These are phyloP conservation scores for Populus ilicifolia DNA, from an alignment of 345 rosid genomes.

Conservation along the genomic window DNA sequence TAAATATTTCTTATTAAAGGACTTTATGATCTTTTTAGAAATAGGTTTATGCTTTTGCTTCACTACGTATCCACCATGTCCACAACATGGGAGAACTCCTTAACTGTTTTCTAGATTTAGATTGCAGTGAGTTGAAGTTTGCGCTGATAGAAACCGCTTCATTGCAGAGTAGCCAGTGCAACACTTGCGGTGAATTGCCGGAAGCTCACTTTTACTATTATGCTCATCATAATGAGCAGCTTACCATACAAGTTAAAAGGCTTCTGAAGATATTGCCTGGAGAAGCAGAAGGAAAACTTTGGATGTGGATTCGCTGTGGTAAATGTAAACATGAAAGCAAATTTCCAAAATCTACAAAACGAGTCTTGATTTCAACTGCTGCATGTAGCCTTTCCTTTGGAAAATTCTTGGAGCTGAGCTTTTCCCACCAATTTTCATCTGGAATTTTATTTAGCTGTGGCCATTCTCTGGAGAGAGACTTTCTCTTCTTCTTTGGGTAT, in stretches of 20 bases:
- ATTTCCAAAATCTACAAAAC: slow-evolving; percentile 56
- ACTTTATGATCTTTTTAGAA: neutral
- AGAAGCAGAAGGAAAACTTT: slow-evolving; percentile 69
- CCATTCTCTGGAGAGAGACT: slow-evolving; percentile 74
- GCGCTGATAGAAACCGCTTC: slow-evolving; percentile 25
- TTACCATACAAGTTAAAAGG: slow-evolving; percentile 64
- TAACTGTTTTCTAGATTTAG: neutral
- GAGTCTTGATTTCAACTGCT: slow-evolving; percentile 70
- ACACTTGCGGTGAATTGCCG: slow-evolving; percentile 56
- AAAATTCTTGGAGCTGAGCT: slow-evolving; percentile 91
- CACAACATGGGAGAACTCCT: neutral
- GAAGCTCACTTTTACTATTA: slow-evolving; percentile 78
- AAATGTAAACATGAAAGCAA: slow-evolving; percentile 61
- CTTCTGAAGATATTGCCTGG: slow-evolving; percentile 56
- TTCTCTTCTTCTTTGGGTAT: slow-evolving; percentile 94
- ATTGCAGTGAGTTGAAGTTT: slow-evolving; percentile 8
- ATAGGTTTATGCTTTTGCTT: slow-evolving; percentile 3
- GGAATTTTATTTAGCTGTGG: slow-evolving; percentile 62
- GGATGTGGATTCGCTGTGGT: slow-evolving; percentile 98
- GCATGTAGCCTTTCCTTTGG: slow-evolving; percentile 84
- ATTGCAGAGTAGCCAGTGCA: slow-evolving; percentile 67
- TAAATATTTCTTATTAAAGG: neutral
- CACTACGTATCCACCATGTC: neutral
- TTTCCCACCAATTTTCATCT: slow-evolving; percentile 46
- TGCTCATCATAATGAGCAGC: slow-evolving; percentile 78